Evolutionary conservation across 2,329 filamentous ascomycete genomes (phyloP).

Genomic region (Claviceps monticola): DNA sequence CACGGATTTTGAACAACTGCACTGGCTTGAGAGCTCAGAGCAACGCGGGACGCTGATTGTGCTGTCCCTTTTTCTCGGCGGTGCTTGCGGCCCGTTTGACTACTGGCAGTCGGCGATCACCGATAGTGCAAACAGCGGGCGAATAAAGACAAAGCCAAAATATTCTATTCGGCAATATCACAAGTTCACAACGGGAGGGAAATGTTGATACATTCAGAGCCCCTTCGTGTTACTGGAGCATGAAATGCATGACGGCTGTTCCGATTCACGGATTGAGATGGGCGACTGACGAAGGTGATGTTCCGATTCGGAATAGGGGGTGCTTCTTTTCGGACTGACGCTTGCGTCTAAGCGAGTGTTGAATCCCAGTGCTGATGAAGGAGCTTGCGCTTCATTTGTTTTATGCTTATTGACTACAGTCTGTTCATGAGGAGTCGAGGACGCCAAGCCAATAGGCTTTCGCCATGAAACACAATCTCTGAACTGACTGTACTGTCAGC

Average conservation of each 20-base stretch:
- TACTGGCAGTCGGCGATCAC: no score
- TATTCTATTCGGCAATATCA: background rate
- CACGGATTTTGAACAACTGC: background rate
- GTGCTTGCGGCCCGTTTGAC: no score
- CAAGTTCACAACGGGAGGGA: background rate
- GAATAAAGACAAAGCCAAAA: background rate
- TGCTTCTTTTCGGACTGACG: background rate
- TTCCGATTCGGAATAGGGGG: background rate
- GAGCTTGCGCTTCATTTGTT: background rate
- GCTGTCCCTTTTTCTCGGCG: no score
- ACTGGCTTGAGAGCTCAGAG: background rate
- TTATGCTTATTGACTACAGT: background rate
- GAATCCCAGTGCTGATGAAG: background rate
- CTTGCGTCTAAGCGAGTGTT: background rate
- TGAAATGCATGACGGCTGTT: background rate
- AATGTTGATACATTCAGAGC: background rate
- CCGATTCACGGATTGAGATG: background rate
- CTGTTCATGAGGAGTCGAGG: background rate
- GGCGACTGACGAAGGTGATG: background rate
- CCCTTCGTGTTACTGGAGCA: background rate
- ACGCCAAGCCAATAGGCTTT: background rate
- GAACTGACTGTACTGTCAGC: background rate
- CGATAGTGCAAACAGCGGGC: no score
- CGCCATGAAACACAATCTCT: background rate
- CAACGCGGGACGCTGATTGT: background rate